Conservation (phyloP, 495 filamentous ascomycete genomes). For the Zalerion maritima region DNA sequence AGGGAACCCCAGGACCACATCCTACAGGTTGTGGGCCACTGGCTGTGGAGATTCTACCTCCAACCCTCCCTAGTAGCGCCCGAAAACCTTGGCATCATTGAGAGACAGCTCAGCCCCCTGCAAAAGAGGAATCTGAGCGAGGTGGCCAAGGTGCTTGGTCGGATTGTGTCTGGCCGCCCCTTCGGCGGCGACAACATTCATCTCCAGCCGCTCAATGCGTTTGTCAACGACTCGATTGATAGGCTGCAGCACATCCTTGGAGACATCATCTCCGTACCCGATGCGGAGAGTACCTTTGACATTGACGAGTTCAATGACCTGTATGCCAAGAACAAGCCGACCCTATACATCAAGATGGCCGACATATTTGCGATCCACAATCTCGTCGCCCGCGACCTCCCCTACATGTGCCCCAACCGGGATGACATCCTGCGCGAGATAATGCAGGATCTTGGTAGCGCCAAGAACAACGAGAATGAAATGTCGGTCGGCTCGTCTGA, state of each 20-base stretch:
- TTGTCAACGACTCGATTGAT: conserved; percentile 73
- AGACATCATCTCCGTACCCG: conserved; percentile 65
- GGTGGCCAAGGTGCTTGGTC: conserved; percentile 79
- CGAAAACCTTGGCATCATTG: conserved; percentile 78
- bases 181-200: conserved; percentile 94
- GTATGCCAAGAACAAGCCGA: conserved; percentile 88
- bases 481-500: conserved; percentile 79
- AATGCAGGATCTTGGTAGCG: conserved; percentile 81
- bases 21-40: conserved; percentile 72
- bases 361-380: conserved; percentile 96
- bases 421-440: conserved; percentile 89
- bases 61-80: conserved; percentile 76
- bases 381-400: conserved; percentile 64
- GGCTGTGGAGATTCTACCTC: conserved; percentile 89
- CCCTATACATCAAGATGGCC: conserved; percentile 94
- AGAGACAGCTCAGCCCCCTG: conserved; percentile 71
- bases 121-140: conserved; percentile 88
- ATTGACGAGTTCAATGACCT: conserved; percentile 98
- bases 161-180: conserved; percentile 67
- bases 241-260: conserved; percentile 59
- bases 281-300: conserved; percentile 82
- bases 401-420: conserved; percentile 55
- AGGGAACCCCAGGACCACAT: conserved; percentile 63
- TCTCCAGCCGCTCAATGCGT: conserved; percentile 83
- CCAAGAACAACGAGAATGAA: conserved; percentile 88